Base-by-base conservation (phyloP, 495 filamentous ascomycete genomes). In the Sphaerosporella brunnea region DNA sequence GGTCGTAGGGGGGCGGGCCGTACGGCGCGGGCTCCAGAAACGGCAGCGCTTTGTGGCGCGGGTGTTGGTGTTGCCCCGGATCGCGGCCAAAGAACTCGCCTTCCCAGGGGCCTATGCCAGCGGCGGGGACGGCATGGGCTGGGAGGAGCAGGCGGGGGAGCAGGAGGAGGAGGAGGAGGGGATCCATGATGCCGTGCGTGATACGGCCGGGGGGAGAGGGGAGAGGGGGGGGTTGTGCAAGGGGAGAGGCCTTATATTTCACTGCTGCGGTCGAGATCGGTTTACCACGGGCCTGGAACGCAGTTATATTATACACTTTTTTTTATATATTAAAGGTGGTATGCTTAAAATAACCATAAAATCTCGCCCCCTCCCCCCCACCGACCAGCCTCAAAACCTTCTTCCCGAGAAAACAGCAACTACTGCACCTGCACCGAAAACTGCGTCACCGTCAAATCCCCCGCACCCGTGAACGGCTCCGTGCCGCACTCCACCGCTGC, bases 31-130 rank as follows among this genome's bases (percentile, higher is more conserved):
- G 13, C 1, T 23, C 19, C 3, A 35, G 19, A 30, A 10, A n/a
- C n/a, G 43, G 30, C 1, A 2, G 28, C 39, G 11, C 15, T 23
- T 7, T 18, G 35, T 5, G 35, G 21, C 21, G 20, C 13, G 13
- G 24, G 13, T 23, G 21, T 10, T 26, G 13, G 19, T 24, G 11
- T 23, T 43, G 43, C 4, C 11, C 35, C 11, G 51, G 40, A 20
- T 51, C 44, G 10, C 50, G 34, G 19, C 47, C 39, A 45, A 59
- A 59, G 48, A 54, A 54, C 3, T 34, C 26, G 24, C 41, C 55
- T n/a, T 28, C 20, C 55, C 55, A 58, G 10, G 43, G 51, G 4
- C 47, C 30, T 10, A 36, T 34, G 18, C 43, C 51, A 19, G 45
- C 36, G 18, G 23, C 34, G 15, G 51, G 51, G 4, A 54, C 37